phyloP scores from a whole-genome alignment of 148 eudicot genomes.

The Diospyros lotus region DNA sequence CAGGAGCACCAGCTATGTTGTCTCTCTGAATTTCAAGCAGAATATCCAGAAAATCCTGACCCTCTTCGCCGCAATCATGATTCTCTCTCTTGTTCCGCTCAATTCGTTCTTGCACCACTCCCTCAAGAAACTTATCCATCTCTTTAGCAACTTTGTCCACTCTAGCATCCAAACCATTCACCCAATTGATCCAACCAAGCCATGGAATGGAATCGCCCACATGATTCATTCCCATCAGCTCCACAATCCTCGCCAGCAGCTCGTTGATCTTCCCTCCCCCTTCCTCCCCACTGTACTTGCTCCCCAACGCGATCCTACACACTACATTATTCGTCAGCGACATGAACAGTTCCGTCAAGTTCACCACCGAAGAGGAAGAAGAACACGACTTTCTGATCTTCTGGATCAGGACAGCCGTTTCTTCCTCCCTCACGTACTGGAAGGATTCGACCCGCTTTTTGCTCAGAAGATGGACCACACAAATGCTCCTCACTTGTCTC shows the following conservation, averaged over 20 bases:
- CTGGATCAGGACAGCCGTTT: background rate
- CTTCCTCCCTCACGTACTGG: background rate
- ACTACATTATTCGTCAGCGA: background rate
- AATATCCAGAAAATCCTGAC: conserved; percentile 5
- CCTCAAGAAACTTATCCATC: conserved; percentile 9
- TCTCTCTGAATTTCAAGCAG: background rate
- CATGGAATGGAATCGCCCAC: conserved; percentile 1
- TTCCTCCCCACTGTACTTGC: background rate
- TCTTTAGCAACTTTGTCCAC: conserved; percentile 1
- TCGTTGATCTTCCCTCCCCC: background rate
- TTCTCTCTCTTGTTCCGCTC: background rate
- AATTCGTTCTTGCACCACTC: background rate
- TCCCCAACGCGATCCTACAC: background rate
- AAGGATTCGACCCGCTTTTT: background rate
- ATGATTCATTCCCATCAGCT: background rate
- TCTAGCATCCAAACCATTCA: background rate
- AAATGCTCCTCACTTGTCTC: conserved; percentile 1
- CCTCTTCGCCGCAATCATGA: background rate
- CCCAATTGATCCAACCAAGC: background rate
- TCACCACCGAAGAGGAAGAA: background rate
- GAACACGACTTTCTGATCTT: conserved; percentile 1
- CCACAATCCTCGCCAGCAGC: background rate
- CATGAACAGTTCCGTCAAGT: background rate
- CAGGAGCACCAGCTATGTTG: background rate
- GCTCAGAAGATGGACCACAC: conserved; percentile 5